phyloP scores from a whole-genome alignment of 805 yeast genomes.

The Nematodospora valgi region DNA sequence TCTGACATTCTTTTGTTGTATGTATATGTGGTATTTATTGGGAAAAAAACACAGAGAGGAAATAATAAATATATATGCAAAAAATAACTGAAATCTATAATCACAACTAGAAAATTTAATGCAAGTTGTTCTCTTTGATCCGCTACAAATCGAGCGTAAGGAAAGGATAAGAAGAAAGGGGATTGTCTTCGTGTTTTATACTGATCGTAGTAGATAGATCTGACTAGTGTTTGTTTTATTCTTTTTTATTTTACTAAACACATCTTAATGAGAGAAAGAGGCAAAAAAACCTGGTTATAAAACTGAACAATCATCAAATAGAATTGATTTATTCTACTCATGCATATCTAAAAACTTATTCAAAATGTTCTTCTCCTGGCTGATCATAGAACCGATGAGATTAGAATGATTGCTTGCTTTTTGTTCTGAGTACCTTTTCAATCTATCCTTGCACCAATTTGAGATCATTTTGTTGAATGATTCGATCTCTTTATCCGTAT shows the following conservation, averaged over 20 bases:
- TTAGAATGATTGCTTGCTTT: conserved; percentile 9
- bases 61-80: not conserved
- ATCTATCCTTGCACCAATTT: conserved; percentile 25
- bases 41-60: not conserved
- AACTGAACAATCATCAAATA: too few species aligned
- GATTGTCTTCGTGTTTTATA: too few species aligned
- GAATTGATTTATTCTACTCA: not conserved
- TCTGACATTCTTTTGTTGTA: conserved; percentile 2
- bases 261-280: too few species aligned
- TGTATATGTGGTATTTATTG: not conserved
- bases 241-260: too few species aligned
- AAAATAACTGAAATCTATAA: not conserved
- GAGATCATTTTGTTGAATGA: conserved; percentile 13
- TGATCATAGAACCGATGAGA: conserved; percentile 18
- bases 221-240: too few species aligned
- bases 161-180: too few species aligned
- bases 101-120: not conserved
- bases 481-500: conserved; percentile 6
- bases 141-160: too few species aligned
- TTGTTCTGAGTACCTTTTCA: conserved; percentile 16
- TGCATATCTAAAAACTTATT: conserved; percentile 9
- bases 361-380: conserved; percentile 26
- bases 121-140: too few species aligned
- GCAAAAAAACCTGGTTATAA: too few species aligned
- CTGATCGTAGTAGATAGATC: too few species aligned